A percentile compares a stretch with the other conserved stretches of the same genome.
These are phyloP conservation scores for Eucalyptus marginata DNA, from an alignment of 345 rosid genomes.

Conservation along the genomic window DNA sequence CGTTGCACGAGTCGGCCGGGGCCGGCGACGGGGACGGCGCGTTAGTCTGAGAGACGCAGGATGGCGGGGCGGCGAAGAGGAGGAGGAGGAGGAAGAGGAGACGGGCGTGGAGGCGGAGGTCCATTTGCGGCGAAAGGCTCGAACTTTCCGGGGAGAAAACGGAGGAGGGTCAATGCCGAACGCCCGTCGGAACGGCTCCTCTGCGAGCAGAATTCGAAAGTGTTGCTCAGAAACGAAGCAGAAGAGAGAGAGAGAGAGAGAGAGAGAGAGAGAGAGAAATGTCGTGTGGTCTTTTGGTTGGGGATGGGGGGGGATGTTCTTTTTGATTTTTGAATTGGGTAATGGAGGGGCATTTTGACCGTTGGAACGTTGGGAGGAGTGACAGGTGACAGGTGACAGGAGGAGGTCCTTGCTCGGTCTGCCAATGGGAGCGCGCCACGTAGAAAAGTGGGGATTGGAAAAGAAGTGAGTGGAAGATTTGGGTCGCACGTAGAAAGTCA, in stretches of 20 bases:
- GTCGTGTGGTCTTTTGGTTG: background rate
- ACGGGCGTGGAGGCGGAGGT: background rate
- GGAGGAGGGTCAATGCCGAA: background rate
- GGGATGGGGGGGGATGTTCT: background rate
- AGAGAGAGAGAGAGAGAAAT: background rate
- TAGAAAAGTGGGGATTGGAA: background rate
- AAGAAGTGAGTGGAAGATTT: background rate
- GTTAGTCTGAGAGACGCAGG: constrained; percentile 4
- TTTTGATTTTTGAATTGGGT: background rate
- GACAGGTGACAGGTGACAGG: background rate
- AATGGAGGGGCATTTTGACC: background rate
- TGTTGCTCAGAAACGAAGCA: background rate
- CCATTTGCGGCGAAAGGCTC: background rate
- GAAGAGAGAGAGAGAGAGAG: background rate
- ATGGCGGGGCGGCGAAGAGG: background rate
- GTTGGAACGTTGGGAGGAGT: background rate
- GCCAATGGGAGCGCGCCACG: background rate
- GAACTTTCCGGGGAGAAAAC: background rate
- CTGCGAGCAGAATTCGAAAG: background rate
- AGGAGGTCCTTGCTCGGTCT: background rate
- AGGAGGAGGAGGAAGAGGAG: background rate
- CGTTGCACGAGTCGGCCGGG: constrained; percentile 46
- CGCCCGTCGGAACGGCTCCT: background rate
- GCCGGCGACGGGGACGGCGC: constrained; percentile 25
- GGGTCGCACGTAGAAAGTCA: background rate